Evolutionary conservation across 2,329 filamentous ascomycete genomes (phyloP).

Genomic region (Trichophyton rubrum): DNA sequence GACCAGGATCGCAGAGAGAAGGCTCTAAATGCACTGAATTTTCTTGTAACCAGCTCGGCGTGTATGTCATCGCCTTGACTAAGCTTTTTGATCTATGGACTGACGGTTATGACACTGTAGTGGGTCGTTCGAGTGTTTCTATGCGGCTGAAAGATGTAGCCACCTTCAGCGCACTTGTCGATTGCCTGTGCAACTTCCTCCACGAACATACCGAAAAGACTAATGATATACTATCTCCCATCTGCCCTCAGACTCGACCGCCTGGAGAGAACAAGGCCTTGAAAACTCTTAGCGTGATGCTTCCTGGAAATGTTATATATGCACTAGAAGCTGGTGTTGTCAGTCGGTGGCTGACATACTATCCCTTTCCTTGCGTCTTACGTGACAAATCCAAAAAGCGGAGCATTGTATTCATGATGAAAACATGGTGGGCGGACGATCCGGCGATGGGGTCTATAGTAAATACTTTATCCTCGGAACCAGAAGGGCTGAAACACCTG

Average conservation of each 20-base stretch:
- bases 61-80: constrained; percentile 18
- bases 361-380: constrained; percentile 51
- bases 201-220: constrained; percentile 27
- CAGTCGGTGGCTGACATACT: constrained; percentile 60
- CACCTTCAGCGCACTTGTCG: constrained; percentile 29
- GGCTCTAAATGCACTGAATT: constrained; percentile 33
- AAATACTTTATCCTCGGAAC: constrained; percentile 25
- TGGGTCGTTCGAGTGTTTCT: constrained; percentile 26
- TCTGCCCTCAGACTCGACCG: constrained; percentile 30
- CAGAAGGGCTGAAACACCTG: constrained; percentile 30
- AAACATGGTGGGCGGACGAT: constrained; percentile 32
- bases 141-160: constrained; percentile 23
- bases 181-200: constrained; percentile 32
- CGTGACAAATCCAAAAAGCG: constrained; percentile 37
- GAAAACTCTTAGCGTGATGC: constrained; percentile 47
- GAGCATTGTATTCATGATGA: constrained; percentile 31
- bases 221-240: constrained; percentile 25
- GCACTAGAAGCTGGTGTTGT: constrained; percentile 53
- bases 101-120: constrained; percentile 14
- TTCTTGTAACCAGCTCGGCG: constrained; percentile 30
- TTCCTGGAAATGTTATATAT: constrained; percentile 46
- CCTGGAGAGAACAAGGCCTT: constrained; percentile 33
- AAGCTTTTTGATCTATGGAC: background rate
- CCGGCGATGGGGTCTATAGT: constrained; percentile 34
- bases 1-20: constrained; percentile 26